phyloP scores from a whole-genome alignment of 1,284 basidiomycete species.

The Leucoagaricus sp. region DNA sequence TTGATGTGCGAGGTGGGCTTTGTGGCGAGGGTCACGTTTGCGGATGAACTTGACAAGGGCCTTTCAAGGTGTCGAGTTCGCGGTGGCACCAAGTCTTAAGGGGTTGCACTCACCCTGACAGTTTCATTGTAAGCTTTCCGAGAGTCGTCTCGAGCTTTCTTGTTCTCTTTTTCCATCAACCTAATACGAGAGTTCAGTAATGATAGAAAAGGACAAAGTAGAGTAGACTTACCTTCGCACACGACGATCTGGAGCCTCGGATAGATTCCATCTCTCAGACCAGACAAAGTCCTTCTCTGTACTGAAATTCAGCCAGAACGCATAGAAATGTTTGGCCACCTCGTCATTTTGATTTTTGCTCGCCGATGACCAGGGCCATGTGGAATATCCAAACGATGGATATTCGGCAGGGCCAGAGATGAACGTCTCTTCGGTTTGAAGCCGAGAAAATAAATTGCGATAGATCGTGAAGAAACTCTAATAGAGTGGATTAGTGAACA shows the following conservation, averaged over 20 bases:
- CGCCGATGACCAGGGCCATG: constrained; percentile 67
- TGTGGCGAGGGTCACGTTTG: constrained; percentile 93
- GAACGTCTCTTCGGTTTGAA: constrained; percentile 81
- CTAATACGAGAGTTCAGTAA: constrained; percentile 38
- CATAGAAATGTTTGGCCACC: constrained; percentile 79
- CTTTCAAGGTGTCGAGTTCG: constrained; percentile 51
- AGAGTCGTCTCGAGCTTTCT: constrained; percentile 86
- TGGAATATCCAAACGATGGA: constrained; percentile 84
- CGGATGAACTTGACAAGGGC: constrained; percentile 86
- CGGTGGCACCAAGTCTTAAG: too few relatives aligned
- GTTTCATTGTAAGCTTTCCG: constrained; percentile 94
- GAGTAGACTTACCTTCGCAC: constrained; percentile 64
- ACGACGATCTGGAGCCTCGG: constrained; percentile 86
- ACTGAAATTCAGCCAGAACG: constrained; percentile 84
- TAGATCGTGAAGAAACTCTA: constrained; percentile 94
- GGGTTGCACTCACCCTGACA: constrained; percentile 78
- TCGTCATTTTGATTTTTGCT: constrained; percentile 40
- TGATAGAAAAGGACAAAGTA: constrained; percentile 10
- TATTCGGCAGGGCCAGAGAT: constrained; percentile 56
- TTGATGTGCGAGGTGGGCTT: constrained; percentile 64
- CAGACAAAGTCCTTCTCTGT: constrained; percentile 92
- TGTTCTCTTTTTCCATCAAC: constrained; percentile 96
- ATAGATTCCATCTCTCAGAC: constrained; percentile 83
- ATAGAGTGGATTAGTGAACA: background rate
- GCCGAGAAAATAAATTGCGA: constrained; percentile 83